Conservation (phyloP, 148 eudicot genomes). For the Silene latifolia region DNA sequence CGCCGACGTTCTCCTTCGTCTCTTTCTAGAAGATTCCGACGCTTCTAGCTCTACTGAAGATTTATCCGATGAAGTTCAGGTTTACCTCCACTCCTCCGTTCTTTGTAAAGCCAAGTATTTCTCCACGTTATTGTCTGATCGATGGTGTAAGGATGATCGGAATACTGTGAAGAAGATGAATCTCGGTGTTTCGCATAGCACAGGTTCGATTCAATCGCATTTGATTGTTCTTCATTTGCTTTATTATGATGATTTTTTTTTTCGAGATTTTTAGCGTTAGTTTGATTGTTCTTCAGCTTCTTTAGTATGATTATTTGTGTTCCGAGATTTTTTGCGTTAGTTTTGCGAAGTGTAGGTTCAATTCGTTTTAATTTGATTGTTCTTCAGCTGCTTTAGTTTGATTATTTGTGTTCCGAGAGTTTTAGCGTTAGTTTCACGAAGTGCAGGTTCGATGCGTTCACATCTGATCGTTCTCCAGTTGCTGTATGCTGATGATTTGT, state of each 20-base stretch:
- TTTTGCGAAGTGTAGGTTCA: constrained; percentile 22
- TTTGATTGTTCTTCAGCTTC: constrained; percentile 38
- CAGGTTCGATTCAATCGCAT: constrained; percentile 28
- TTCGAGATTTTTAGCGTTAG: constrained; percentile 20
- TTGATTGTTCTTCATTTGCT: constrained; percentile 26
- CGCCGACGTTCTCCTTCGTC: constrained; percentile 65
- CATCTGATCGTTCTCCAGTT: constrained; percentile 53
- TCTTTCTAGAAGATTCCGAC: constrained; percentile 45
- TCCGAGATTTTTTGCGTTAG: constrained; percentile 21
- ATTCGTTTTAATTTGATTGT: constrained; percentile 40
- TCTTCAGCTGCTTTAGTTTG: constrained; percentile 47
- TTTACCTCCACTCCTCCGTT: constrained; percentile 64
- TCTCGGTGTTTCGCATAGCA: constrained; percentile 34
- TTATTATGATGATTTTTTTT: constrained; percentile 17
- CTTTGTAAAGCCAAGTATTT: constrained; percentile 68
- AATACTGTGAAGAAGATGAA: constrained; percentile 27
- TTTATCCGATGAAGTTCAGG: constrained; percentile 34
- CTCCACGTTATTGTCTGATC: constrained; percentile 61
- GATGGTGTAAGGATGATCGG: constrained; percentile 52
- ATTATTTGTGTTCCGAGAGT: constrained; percentile 39
- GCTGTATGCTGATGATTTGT: constrained; percentile 52
- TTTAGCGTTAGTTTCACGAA: constrained; percentile 23
- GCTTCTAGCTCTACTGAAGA: constrained; percentile 24
- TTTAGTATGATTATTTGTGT: constrained; percentile 34
- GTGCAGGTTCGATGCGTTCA: constrained; percentile 24